These are phyloP conservation scores for Vitis riparia DNA, from an alignment of 164 flowering plant genomes.

Conservation along the genomic window DNA sequence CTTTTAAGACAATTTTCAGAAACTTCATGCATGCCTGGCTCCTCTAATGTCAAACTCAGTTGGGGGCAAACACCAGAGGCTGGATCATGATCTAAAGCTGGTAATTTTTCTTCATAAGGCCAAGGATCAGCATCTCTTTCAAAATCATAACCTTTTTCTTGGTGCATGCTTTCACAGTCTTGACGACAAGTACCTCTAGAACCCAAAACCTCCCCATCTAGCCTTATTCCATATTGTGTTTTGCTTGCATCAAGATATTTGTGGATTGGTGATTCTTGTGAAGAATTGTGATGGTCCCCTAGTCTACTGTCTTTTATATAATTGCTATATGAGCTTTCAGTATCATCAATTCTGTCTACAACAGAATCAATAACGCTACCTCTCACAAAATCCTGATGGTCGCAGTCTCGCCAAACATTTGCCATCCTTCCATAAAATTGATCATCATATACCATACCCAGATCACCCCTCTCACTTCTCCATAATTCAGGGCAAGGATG, in stretches of 20 bases:
- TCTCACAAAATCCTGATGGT: slow-evolving; percentile 18
- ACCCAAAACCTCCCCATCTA: slow-evolving; percentile 23
- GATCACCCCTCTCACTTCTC: slow-evolving; percentile 22
- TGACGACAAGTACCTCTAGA: slow-evolving; percentile 19
- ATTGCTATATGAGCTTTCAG: slow-evolving; percentile 16
- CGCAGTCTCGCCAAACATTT: slow-evolving; percentile 22
- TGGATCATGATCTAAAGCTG: slow-evolving; percentile 17
- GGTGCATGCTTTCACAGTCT: slow-evolving; percentile 11
- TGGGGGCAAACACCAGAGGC: slow-evolving; percentile 15
- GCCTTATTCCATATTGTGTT: slow-evolving; percentile 11
- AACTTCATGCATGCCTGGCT: slow-evolving; percentile 15
- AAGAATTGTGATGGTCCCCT: slow-evolving; percentile 24
- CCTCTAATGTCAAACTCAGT: slow-evolving; percentile 17
- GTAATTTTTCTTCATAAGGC: slow-evolving; percentile 21
- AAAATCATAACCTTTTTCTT: slow-evolving; percentile 22
- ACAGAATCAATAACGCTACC: slow-evolving; percentile 18
- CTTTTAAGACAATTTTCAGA: slow-evolving; percentile 20
- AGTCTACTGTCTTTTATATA: slow-evolving; percentile 9
- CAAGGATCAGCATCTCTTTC: slow-evolving; percentile 23
- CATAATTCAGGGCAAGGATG: slow-evolving; percentile 19
- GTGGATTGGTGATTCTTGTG: slow-evolving; percentile 15
- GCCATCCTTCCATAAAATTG: slow-evolving; percentile 18
- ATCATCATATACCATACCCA: slow-evolving; percentile 18
- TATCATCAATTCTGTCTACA: slow-evolving; percentile 15
- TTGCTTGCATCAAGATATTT: slow-evolving; percentile 15